Evolutionary conservation across 2,329 filamentous ascomycete genomes (phyloP).

Genomic region (Incumbomyces delicatus): DNA sequence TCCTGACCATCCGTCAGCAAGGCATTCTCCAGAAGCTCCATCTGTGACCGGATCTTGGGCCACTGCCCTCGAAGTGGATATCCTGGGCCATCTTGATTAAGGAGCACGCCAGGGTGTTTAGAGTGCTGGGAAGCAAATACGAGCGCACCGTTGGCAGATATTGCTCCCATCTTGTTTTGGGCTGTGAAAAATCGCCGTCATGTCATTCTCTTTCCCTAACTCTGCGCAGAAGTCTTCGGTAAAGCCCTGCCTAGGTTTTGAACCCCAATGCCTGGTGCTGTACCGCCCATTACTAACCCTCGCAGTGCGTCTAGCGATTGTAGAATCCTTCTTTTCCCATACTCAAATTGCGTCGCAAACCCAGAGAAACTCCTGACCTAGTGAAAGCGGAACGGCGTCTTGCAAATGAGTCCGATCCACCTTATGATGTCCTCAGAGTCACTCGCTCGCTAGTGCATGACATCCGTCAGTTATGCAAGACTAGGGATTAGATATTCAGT

Average conservation of each 20-base stretch:
- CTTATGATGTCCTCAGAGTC: constrained; percentile 82
- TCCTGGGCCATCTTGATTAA: no score
- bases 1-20: constrained; percentile 3
- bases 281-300: constrained; percentile 75
- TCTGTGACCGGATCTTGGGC: not conserved
- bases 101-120: not conserved
- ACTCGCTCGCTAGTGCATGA: constrained; percentile 68
- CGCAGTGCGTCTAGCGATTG: constrained; percentile 64
- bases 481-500: constrained; percentile 67
- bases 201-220: constrained; percentile 65
- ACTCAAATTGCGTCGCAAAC: constrained; percentile 78
- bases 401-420: constrained; percentile 83
- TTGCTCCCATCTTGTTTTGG: constrained; percentile 83
- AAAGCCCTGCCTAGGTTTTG: constrained; percentile 80
- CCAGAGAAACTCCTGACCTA: constrained; percentile 85
- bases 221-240: constrained; percentile 74
- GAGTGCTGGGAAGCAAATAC: constrained; percentile 57
- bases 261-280: constrained; percentile 79
- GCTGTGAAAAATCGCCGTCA: constrained; percentile 75
- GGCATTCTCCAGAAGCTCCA: constrained; percentile 4
- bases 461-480: constrained; percentile 61
- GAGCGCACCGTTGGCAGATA: constrained; percentile 77
- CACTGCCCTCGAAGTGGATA: not conserved
- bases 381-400: constrained; percentile 75
- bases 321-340: constrained; percentile 68